Evolutionary conservation across 257 asterid species (phyloP).

Genomic region (Solanum etuberosum): DNA sequence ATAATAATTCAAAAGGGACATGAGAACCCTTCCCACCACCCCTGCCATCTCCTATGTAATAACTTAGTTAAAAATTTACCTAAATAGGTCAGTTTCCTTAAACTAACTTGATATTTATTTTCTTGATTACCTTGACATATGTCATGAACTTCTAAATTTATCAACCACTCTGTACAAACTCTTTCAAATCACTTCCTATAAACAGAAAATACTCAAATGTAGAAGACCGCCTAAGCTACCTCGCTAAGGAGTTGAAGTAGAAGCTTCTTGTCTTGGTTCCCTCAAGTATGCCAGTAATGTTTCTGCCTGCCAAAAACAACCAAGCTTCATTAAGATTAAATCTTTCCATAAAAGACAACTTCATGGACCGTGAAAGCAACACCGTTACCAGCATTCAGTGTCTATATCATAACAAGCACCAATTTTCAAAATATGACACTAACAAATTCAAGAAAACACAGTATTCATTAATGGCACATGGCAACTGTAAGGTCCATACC

Average conservation of each 20-base stretch:
- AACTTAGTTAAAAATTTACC: slow-evolving; percentile 2
- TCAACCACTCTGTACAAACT: slow-evolving; percentile 58
- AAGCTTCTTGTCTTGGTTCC: slow-evolving; percentile 88
- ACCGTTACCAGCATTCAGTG: neutral
- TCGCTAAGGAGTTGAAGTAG: slow-evolving; percentile 49
- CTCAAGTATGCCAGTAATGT: slow-evolving; percentile 83
- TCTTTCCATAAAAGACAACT: neutral
- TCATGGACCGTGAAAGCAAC: slow-evolving; percentile 8
- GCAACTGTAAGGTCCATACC: slow-evolving; percentile 10
- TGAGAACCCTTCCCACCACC: slow-evolving; percentile 5
- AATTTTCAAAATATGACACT: neutral
- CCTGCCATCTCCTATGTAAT: slow-evolving; percentile 20
- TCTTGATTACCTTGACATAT: neutral
- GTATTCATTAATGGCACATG: slow-evolving; percentile 6
- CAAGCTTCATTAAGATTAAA: slow-evolving; percentile 2
- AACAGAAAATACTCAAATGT: slow-evolving; percentile 33
- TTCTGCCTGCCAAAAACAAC: slow-evolving; percentile 65
- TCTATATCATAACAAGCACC: neutral
- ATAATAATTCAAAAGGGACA: slow-evolving; percentile 13
- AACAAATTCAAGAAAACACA: neutral
- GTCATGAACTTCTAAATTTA: slow-evolving; percentile 17
- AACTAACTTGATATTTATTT: slow-evolving; percentile 17
- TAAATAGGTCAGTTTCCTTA: slow-evolving; percentile 42
- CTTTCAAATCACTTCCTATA: slow-evolving; percentile 29
- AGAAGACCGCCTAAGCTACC: slow-evolving; percentile 15